Conservation (phyloP, 495 filamentous ascomycete genomes). For the Wilcoxina mikolae region DNA sequence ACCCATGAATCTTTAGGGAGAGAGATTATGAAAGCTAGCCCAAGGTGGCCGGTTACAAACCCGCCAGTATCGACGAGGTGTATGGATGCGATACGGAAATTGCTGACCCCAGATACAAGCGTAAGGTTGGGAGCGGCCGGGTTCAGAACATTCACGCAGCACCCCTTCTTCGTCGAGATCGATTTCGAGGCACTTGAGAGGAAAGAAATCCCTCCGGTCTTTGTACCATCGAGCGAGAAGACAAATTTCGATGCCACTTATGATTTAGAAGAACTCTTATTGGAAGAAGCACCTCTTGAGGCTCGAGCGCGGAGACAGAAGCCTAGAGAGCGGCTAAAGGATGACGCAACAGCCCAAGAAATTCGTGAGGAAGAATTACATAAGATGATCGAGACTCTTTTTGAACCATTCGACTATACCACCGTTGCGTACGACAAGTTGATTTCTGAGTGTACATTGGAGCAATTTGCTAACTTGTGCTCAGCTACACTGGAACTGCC, state of each 20-base stretch:
- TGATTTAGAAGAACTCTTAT: conserved; percentile 80
- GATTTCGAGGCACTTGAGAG: conserved; percentile 75
- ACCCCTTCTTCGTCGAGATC: conserved; percentile 75
- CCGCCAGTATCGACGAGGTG: conserved; percentile 77
- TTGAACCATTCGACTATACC: conserved; percentile 93
- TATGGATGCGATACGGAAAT: conserved; percentile 65
- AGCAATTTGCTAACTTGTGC: conserved; percentile 8
- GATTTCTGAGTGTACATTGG: conserved; percentile 13
- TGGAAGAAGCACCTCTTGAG: conserved; percentile 92
- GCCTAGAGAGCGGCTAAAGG: conserved; percentile 74
- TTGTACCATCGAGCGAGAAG: conserved; percentile 86
- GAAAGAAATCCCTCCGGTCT: conserved; percentile 84
- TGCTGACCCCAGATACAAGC: conserved; percentile 65
- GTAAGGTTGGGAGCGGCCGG: conserved; percentile 64
- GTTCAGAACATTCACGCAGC: conserved; percentile 67
- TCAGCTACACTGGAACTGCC: conserved; percentile 26
- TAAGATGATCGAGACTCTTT: conserved; percentile 83
- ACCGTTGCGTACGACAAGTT: conserved; percentile 51
- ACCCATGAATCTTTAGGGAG: conserved; percentile 64
- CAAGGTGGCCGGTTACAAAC: conserved; percentile 75
- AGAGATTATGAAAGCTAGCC: conserved; percentile 66
- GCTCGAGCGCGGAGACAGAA: conserved; percentile 85
- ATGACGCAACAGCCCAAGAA: conserved; percentile 91
- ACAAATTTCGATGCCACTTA: conserved; percentile 99
- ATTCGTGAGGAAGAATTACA: conserved; percentile 89